Evolutionary conservation across 768 basidiomycete species (phyloP), one percentile per base, ranked within the genome.

Genomic region (Galerina sulciceps): DNA sequence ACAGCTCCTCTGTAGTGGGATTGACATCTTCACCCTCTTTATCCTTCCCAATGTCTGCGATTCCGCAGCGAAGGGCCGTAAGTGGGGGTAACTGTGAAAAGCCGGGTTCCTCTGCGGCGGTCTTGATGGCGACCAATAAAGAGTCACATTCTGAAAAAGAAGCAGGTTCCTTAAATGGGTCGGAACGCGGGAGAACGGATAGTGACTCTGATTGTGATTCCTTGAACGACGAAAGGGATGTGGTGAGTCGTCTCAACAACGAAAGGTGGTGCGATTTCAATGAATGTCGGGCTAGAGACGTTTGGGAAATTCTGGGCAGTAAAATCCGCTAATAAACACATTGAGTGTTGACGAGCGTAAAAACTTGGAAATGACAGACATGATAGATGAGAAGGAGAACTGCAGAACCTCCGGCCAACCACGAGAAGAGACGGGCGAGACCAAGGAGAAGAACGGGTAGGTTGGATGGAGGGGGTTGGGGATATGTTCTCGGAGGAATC

Each of bases 401-500:
- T 1, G 85, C 81, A 44, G 87, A 86, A 10, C 87, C 81, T 5
- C 91, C 88, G 1, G 81, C 77, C 55, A 90, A 67, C 91, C 90
- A 93, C 10, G 80, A 76, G 49, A 89, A 80, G 17, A 91, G 71
- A 42, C 88, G 81, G 22, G 77, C 72, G 15, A 87, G 71, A 2
- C 86, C 89, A 10, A 86, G 69, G n/a, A 93, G 73, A 38, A 92
- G 78, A 44, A 79, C 78, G 0, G 90, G 90, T 1, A 93, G 73
- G 64, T 82, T 84, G 3, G 90, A 92, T 2, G 89, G 89, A 4
- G 85, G 83, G 10, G 78, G 81, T 59, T 82, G 83, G 3, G 90
- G 90, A 65, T 93, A 93, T 47, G 87, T 85, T 62, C 89, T 81
- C 0, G 90, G 89, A 17, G 90, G 90, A 36, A 93, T 71, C 5